These are phyloP conservation scores for Fonsecaea erecta DNA, from an alignment of 2,329 filamentous ascomycete genomes.

Conservation along the genomic window DNA sequence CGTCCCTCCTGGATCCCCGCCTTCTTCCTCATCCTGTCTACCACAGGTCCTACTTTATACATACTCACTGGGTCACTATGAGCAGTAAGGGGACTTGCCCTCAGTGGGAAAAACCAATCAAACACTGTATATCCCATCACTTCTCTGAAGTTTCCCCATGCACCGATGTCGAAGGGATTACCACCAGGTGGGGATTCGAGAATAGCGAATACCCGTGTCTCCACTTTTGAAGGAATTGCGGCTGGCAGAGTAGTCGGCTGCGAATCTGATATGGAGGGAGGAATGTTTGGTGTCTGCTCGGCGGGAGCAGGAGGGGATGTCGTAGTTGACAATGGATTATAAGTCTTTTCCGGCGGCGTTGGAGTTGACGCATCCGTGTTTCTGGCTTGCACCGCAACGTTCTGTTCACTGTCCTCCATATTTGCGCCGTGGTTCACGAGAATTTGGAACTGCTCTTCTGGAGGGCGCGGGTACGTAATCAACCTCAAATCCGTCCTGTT, in stretches of 20 bases:
- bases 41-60: constrained; percentile 68
- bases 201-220: constrained; percentile 75
- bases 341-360: constrained; percentile 13
- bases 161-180: constrained; percentile 83
- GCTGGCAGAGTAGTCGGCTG: neutral
- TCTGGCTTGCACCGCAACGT: constrained; percentile 6
- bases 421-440: constrained; percentile 31
- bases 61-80: constrained; percentile 70
- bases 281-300: neutral
- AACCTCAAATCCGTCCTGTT: constrained; percentile 40
- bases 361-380: neutral
- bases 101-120: constrained; percentile 83
- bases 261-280: constrained; percentile 1
- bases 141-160: constrained; percentile 71
- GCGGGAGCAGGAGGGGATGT: constrained; percentile 1
- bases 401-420: constrained; percentile 17
- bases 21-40: constrained; percentile 59
- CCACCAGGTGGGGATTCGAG: constrained; percentile 73
- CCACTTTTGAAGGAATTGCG: constrained; percentile 39
- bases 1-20: neutral
- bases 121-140: constrained; percentile 74
- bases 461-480: constrained; percentile 48
- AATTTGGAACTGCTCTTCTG: constrained; percentile 34
- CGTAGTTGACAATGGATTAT: constrained; percentile 21
- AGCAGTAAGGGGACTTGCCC: constrained; percentile 72